Evolutionary conservation across 441 rosid genomes (phyloP), one percentile per base, ranked within the genome.

Genomic region (Macaranga tanarius): DNA sequence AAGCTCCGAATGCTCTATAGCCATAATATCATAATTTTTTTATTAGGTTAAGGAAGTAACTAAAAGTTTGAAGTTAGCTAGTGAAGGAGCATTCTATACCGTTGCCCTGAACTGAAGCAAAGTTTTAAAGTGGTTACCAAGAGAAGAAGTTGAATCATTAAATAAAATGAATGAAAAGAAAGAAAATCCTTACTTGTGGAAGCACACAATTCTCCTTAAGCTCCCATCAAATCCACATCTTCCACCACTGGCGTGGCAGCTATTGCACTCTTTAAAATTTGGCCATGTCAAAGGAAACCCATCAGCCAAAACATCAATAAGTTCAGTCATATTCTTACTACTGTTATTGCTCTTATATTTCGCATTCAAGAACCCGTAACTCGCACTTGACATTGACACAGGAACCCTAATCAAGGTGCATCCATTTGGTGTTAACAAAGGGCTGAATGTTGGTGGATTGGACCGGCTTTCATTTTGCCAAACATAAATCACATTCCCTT

Each of bases 271-370:
- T 7, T 17, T 45, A 3, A 58, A 58, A 28, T 8, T 9, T 0
- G 72, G 63, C 87, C 83, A 82, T 12, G 5, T 51, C 78, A 84
- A 69, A 12, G 82, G 72, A 74, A 84, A 78, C 65, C 85, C 84
- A 3, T 64, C 26, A 0, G 11, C 55, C 78, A 84, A 54, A 51
- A 26, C 12, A 1, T 12, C 45, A 12, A 56, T 6, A 16, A 80
- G 69, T 15, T 22, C 20, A 20, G 4, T n/a, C 68, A 51, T 25
- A 45, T 28, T 28, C 1, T 28, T 28, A 1, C 31, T 28, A 28
- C 31, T 28, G 31, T 3, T 28, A 3, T 28, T 28, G 31, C 31
- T 3, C 31, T 11, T 34, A 11, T 26, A 0, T 9, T 54, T 62
- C 7, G 0, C 5, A 25, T 19, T 70, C 1, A 2, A 58, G 42